Evolutionary conservation across 768 basidiomycete genomes (phyloP).

Genomic region (Saitozyma sp.): DNA sequence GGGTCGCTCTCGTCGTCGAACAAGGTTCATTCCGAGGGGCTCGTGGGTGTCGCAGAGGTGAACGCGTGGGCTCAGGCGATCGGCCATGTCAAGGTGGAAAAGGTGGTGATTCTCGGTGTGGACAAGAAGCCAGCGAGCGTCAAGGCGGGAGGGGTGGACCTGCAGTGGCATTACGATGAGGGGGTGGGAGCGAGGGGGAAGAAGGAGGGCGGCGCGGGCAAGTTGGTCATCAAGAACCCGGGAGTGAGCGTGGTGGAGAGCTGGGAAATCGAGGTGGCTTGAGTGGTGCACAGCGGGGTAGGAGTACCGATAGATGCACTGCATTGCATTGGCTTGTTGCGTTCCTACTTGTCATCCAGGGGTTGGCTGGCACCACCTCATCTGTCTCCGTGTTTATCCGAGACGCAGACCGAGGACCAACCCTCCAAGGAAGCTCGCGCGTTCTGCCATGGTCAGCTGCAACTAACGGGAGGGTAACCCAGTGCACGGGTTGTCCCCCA

Average conservation of each 20-base stretch:
- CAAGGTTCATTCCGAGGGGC: not conserved
- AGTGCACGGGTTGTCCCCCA: not conserved
- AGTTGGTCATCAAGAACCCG: constrained; percentile 63
- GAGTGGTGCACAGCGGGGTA: constrained; percentile 6
- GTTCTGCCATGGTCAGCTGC: constrained; percentile 40
- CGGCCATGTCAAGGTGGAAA: constrained; percentile 73
- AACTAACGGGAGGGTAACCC: not conserved
- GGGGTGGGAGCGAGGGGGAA: constrained; percentile 63
- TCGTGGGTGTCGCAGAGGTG: constrained; percentile 48
- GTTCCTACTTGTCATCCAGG: not conserved
- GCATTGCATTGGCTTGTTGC: not conserved
- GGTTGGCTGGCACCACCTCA: not conserved
- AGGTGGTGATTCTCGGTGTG: constrained; percentile 76
- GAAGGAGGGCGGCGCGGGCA: constrained; percentile 67
- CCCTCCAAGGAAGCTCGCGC: constrained; percentile 85
- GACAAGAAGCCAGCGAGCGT: constrained; percentile 64
- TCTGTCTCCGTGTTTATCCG: constrained; percentile 57
- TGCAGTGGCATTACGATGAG: constrained; percentile 69
- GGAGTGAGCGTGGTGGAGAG: constrained; percentile 47
- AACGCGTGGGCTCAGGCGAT: constrained; percentile 73
- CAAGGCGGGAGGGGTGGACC: constrained; percentile 52
- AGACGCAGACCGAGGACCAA: constrained; percentile 76
- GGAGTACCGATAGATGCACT: constrained; percentile 2
- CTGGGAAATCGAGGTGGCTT: constrained; percentile 53
- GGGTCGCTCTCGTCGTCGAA: constrained; percentile 51